Base-by-base conservation (phyloP, 1,284 basidiomycete genomes). In the Sanghuangporus weigelae region DNA sequence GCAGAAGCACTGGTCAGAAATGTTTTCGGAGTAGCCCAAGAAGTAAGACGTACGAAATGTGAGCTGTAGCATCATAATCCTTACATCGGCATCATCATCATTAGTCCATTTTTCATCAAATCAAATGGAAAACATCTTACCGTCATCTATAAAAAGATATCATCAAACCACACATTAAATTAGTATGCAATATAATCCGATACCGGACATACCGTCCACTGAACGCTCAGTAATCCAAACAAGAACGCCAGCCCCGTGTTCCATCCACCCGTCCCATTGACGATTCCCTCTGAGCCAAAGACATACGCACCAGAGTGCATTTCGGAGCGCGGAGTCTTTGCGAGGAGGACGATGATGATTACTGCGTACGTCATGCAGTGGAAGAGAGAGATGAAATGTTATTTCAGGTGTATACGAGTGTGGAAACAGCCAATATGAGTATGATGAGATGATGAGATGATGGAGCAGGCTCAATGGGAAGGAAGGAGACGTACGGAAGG, bases 191-290 rank as follows among this genome's bases (percentile, higher is more conserved):
- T 31, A 31, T 7, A 2, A 19, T 44, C 42, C 8, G 39, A 46
- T 39, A 57, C n/a, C 60, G 46, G 4, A 76, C 86, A 66, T 73
- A 92, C 89, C 63, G 91, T 93, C 92, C 92, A 96, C 74, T 96
- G 92, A 10, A 97, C 95, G 66, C 90, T 92, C 62, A 96, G 78
- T 61, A 97, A 76, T 35, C 95, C 95, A 67, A 97, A 89, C 59
- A 96, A 76, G 78, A 96, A 96, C 1, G 93, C 87, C 59, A 96
- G 76, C 0, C 93, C 94, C 40, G 81, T 84, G 71, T 86, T 89
- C 82, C 86, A 87, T 65, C 92, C 93, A 40, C 92, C 91, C 0
- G 92, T 90, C 65, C 85, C 79, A 71, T 95, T 93, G 61, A 85
- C 74, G 38, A 90, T 71, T 14, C 89, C 90, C 3, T 75, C 77